Conservation (phyloP, 768 basidiomycete genomes). For the Leccinum disarticulatum region DNA sequence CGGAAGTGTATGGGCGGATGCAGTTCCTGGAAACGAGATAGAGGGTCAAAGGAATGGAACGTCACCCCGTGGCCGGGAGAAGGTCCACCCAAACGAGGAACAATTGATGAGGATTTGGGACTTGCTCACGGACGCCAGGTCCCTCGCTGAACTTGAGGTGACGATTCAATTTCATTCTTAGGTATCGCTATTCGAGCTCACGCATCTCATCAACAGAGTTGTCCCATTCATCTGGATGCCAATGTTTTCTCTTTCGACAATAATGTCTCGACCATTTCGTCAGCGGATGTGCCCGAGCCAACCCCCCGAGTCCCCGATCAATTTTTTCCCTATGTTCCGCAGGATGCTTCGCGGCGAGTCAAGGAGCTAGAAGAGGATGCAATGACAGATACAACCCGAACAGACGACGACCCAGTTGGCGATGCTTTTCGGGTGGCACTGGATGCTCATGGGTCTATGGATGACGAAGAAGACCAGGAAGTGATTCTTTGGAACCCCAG, state of each 20-base stretch:
- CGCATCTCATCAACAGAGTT: constrained; percentile 20
- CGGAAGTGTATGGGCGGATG: constrained; percentile 5
- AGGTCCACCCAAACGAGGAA: constrained; percentile 90
- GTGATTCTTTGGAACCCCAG: constrained; percentile 79
- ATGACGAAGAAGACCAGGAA: constrained; percentile 56
- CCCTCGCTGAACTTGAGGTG: constrained; percentile 61
- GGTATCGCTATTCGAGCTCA: constrained; percentile 15
- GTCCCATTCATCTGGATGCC: constrained; percentile 25
- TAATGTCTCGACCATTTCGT: constrained; percentile 7
- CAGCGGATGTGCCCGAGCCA: constrained; percentile 2
- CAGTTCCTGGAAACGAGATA: constrained; percentile 23
- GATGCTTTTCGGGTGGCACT: constrained; percentile 59
- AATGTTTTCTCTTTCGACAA: constrained; percentile 23
- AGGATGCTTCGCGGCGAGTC: neutral
- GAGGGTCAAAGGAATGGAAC: constrained; percentile 26
- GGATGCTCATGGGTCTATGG: constrained; percentile 32
- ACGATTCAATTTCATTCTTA: constrained; percentile 19
- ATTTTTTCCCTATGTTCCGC: constrained; percentile 10
- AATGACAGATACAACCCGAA: constrained; percentile 66
- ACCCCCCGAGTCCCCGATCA: constrained; percentile 13
- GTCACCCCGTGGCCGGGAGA: constrained; percentile 36
- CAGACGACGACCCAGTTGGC: constrained; percentile 73
- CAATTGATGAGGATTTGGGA: constrained; percentile 93
- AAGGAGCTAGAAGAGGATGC: constrained; percentile 53
- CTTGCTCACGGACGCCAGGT: constrained; percentile 68